Base-by-base conservation (phyloP, 441 rosid species). In the Corymbia citriodora region DNA sequence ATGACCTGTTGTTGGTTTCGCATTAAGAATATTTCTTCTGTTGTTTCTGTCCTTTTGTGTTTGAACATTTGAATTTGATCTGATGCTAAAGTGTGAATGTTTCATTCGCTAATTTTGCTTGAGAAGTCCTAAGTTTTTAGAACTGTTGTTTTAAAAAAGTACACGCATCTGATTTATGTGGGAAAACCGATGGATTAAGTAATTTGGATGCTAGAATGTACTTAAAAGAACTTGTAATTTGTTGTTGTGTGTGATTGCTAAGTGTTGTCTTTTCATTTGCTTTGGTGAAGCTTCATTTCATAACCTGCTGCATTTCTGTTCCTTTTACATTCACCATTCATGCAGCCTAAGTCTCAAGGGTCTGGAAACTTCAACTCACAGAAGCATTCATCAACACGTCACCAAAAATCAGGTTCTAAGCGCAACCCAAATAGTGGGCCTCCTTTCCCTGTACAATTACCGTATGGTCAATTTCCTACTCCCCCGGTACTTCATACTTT, bases 331-430 rank as follows among this genome's bases (percentile, higher is more conserved):
- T 55, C 88, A 13, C 68, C 68, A 16, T 31, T 87, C 27, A 33
- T 87, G 90, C 97, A 93, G 74, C 95, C 91, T 79, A 96, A 95
- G 90, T 90, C 96, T 4, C 93, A 95, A 91, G 94, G 93, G 87
- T 92, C 95, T 83, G 96, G 96, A 90, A 95, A 95, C 91, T 90
- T 88, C 61, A 96, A 95, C 91, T 89, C 93, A 72, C 90, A 93
- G 91, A 96, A 94, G 92, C 93, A 95, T 92, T 92, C 94, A 50
- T 90, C 96, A 68, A 88, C 91, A 15, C 96, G 96, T 70, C 94
- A 96, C 93, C 95, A 96, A 49, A 98, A 93, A 91, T 90, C 96
- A 86, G 97, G 96, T 72, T 85, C 95, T 6, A 98, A 95, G 93
- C 96, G 95, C 85, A 95, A 93, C 92, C 93, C 94, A 86, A 95